These are phyloP conservation scores for Avena sativa DNA, from an alignment of 176 grass and related monocot genomes.

Conservation along the genomic window DNA sequence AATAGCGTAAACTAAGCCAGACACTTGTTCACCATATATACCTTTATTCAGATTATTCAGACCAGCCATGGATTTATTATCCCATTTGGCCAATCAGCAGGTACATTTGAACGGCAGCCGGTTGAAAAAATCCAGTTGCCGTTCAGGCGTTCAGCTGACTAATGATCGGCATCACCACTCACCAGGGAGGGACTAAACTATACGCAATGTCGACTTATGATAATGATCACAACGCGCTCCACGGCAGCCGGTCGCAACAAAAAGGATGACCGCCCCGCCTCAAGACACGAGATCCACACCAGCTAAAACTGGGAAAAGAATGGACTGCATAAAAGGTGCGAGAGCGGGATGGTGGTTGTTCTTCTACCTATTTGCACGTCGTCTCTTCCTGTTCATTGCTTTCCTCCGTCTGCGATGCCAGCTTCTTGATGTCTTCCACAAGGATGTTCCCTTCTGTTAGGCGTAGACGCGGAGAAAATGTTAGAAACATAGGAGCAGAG, in stretches of 20 bases:
- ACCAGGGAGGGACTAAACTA: background rate
- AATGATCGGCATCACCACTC: background rate
- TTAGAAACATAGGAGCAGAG: conserved; percentile 21
- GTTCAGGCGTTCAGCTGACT: conserved; percentile 19
- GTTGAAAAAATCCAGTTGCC: conserved; percentile 25
- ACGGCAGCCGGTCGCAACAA: conserved; percentile 7
- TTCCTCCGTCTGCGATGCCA: conserved; percentile 65
- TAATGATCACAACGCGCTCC: background rate
- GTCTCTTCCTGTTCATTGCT: conserved; percentile 48
- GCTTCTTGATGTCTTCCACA: conserved; percentile 92
- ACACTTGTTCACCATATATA: background rate
- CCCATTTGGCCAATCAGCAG: background rate
- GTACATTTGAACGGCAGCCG: conserved; percentile 17
- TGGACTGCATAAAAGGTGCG: background rate
- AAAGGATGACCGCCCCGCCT: conserved; percentile 26
- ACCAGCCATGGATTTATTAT: background rate
- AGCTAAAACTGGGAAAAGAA: conserved; percentile 16
- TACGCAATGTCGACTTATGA: conserved; percentile 15
- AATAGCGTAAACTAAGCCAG: background rate
- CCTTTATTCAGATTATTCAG: conserved; percentile 41
- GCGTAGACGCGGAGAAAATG: conserved; percentile 2
- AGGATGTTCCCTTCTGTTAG: conserved; percentile 95
- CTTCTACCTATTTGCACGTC: conserved; percentile 20
- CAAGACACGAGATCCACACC: background rate
- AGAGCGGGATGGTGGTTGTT: background rate